phyloP scores from a whole-genome alignment of 805 yeast genomes.

The Lipomyces mesembrius region DNA sequence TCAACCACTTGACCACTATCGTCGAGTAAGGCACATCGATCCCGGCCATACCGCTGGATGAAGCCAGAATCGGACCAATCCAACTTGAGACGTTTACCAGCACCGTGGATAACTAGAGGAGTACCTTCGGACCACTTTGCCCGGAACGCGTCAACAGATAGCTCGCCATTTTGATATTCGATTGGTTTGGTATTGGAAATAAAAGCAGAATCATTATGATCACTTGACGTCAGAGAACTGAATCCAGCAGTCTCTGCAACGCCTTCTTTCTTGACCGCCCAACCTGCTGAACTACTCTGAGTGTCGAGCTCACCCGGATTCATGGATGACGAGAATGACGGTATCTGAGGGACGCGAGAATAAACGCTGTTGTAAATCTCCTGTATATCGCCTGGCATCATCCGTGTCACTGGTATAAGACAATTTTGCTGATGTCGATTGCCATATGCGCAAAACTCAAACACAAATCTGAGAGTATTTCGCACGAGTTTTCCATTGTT shows the following conservation, averaged over 20 bases:
- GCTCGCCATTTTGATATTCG: slow-evolving; percentile 13
- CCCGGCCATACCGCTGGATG: slow-evolving; percentile 15
- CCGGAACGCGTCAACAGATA: slow-evolving; percentile 22
- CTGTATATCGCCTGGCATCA: slow-evolving; percentile 25
- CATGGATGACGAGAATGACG: neutral
- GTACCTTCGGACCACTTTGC: slow-evolving; percentile 24
- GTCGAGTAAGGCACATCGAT: slow-evolving; percentile 21
- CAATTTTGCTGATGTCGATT: slow-evolving; percentile 26
- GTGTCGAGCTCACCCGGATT: neutral
- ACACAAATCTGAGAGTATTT: slow-evolving; percentile 27
- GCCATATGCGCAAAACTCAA: slow-evolving; percentile 34
- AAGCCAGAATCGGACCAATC: slow-evolving; percentile 26
- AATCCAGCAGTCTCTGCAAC: neutral
- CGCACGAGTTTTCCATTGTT: slow-evolving; percentile 23
- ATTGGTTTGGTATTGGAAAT: slow-evolving; percentile 13
- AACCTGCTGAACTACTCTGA: neutral
- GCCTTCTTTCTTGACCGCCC: slow-evolving; percentile 7
- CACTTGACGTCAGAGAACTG: neutral
- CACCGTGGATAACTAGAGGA: slow-evolving; percentile 28
- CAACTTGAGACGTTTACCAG: slow-evolving; percentile 7
- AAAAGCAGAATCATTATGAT: slow-evolving; percentile 1
- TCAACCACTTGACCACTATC: slow-evolving; percentile 11
- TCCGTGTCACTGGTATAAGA: slow-evolving; percentile 26
- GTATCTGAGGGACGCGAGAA: slow-evolving; percentile 1
- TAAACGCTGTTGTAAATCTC: slow-evolving; percentile 12